Conservation (phyloP, 2,329 filamentous ascomycete genomes). For the Fusarium odoratissimum region DNA sequence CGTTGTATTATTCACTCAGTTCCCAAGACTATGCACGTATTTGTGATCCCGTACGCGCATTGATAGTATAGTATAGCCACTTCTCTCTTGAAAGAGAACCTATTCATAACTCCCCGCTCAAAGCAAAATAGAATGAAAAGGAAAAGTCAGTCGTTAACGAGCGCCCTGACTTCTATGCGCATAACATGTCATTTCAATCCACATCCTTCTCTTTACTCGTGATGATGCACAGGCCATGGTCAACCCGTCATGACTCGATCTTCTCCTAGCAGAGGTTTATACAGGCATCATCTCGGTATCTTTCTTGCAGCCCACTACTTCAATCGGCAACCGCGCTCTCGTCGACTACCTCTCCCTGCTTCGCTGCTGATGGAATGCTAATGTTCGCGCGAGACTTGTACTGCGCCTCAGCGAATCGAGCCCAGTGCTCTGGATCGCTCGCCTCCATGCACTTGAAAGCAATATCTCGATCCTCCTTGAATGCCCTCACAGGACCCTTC, state of each 20-base stretch:
- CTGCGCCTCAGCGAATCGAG: constrained; percentile 70
- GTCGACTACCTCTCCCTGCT: constrained; percentile 46
- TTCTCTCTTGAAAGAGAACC: constrained; percentile 13
- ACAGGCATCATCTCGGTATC: neutral
- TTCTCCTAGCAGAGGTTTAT: neutral
- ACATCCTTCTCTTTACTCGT: constrained; percentile 10
- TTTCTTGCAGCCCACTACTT: constrained; percentile 12
- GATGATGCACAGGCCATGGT: constrained; percentile 19
- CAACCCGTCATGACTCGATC: neutral
- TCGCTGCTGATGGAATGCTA: constrained; percentile 46
- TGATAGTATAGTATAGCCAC: constrained; percentile 2
- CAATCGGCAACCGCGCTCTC: constrained; percentile 59
- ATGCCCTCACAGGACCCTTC: constrained; percentile 70
- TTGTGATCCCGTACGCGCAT: neutral
- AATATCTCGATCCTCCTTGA: constrained; percentile 67
- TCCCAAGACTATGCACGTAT: neutral
- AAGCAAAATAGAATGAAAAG: constrained; percentile 30
- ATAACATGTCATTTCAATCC: constrained; percentile 18
- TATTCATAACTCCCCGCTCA: constrained; percentile 33
- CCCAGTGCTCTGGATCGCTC: constrained; percentile 75
- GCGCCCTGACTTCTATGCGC: constrained; percentile 44
- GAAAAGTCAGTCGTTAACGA: constrained; percentile 34
- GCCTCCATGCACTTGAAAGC: constrained; percentile 64
- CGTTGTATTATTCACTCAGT: neutral
- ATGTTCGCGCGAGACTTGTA: constrained; percentile 68